Conservation (phyloP, 2,329 filamentous ascomycete genomes). For the Alternaria tenuissima region DNA sequence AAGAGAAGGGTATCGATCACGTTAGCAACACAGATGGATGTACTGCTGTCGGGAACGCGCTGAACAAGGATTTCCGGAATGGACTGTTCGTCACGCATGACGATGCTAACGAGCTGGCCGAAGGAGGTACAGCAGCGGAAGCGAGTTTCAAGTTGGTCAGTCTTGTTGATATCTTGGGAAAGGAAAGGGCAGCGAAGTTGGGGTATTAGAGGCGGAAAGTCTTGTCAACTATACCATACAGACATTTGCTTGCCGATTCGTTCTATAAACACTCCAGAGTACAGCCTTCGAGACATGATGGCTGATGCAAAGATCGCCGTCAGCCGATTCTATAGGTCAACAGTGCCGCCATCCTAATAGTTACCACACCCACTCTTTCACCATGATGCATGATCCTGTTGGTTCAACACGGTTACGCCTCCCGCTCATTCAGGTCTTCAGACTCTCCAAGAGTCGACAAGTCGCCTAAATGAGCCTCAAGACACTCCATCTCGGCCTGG, state of each 20-base stretch:
- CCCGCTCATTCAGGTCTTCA: not conserved
- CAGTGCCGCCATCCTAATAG: not conserved
- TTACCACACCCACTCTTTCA: not conserved
- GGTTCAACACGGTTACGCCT: not conserved
- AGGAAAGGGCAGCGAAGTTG: constrained; percentile 28
- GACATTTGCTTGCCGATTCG: not conserved
- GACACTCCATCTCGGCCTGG: not conserved
- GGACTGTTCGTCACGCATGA: constrained; percentile 63
- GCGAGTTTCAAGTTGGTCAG: constrained; percentile 61
- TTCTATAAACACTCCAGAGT: not conserved
- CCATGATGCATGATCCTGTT: not conserved
- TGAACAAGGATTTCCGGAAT: constrained; percentile 50
- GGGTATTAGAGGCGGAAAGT: constrained; percentile 26
- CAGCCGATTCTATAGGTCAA: not conserved
- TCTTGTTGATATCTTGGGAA: constrained; percentile 37
- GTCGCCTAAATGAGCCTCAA: not conserved
- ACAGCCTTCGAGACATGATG: not conserved
- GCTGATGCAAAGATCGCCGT: not conserved
- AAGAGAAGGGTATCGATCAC: constrained; percentile 55
- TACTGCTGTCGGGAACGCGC: constrained; percentile 55
- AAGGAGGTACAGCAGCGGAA: constrained; percentile 56
- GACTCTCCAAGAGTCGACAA: not conserved
- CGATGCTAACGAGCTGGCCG: constrained; percentile 61
- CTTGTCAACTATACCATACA: not conserved
- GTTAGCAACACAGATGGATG: constrained; percentile 65